Evolutionary conservation across 352 stramenopile genomes (phyloP), one percentile per base, ranked within the genome.

Genomic region (Pythium volutum): DNA sequence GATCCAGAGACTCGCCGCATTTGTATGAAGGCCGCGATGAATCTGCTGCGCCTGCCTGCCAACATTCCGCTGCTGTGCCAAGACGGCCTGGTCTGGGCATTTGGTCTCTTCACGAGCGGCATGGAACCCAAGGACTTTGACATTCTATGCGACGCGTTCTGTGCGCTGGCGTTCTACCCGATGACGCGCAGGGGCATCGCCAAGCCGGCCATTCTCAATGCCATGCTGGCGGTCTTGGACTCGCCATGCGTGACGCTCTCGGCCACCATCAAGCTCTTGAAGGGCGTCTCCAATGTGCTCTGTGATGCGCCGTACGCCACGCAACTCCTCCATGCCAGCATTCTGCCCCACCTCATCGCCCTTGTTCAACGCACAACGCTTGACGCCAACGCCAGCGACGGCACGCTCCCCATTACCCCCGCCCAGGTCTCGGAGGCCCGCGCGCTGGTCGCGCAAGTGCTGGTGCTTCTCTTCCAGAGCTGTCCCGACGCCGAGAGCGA

Each of bases 1-100:
- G 82, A 91, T 31, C 77, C 79, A 0, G 81, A 89, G 59, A 91
- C 82, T 15, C 78, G 82, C 1, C 78, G 79, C 22, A 75, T 91
- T 6, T 91, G 82, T 59, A 79, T 89, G 55, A 88, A 89, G 50
- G 69, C 73, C 20, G 71, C 89, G 15, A 74, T 89, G 33, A 91
- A 91, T 26, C 58, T 91, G 15, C 67, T 91, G 54, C 78, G 78
- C 1, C 64, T 76, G 20, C 46, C 68, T 7, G 54, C 57, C 15
- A 79, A 79, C 34, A 75, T 91, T 31, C 70, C 79, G 29, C 73
- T 73, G 9, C 70, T 91, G 53, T 89, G 80, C 50, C 76, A 87
- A 16, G 82, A 91, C 43, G 82, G 82, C 3, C 58, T 91, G 25
- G 66, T 89, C 10, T 91, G 82, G 82, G 82, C 78, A 0, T 89